Percentiles rank a stretch among this genome's conserved stretches.
Conservation (phyloP, 2,329 filamentous ascomycete species). For the Thelonectria olida region DNA sequence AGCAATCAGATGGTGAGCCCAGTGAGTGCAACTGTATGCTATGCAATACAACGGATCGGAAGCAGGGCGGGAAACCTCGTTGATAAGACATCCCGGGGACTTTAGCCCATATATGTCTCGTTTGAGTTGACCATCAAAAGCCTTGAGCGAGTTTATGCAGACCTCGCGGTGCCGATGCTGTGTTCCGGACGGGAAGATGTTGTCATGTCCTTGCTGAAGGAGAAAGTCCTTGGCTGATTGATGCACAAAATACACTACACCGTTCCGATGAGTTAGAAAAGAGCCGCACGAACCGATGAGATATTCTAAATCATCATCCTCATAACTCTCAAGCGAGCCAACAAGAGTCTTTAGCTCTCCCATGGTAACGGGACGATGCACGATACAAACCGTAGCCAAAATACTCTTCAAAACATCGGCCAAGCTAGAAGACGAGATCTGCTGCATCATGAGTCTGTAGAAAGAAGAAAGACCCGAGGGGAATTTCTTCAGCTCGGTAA, state of each 20-base stretch:
- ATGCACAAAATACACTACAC: neutral
- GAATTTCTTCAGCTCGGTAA: neutral
- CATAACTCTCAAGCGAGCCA: neutral
- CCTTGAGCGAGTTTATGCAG: neutral
- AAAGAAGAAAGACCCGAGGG: slow-evolving; percentile 40
- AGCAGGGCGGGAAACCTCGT: no score
- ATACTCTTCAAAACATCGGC: slow-evolving; percentile 44
- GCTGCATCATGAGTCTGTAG: slow-evolving; percentile 50
- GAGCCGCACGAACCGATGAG: slow-evolving; percentile 49
- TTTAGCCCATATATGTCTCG: no score
- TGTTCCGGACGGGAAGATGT: neutral
- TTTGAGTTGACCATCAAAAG: neutral
- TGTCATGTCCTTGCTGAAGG: neutral
- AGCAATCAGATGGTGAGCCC: no score
- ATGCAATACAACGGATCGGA: no score
- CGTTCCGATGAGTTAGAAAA: slow-evolving; percentile 47
- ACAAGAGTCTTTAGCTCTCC: slow-evolving; percentile 43
- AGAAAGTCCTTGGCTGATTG: neutral
- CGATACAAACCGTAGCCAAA: slow-evolving; percentile 42
- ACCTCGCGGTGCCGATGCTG: neutral
- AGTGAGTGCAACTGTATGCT: no score
- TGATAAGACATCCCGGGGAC: no score
- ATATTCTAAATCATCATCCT: slow-evolving; percentile 32
- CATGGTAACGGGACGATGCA: slow-evolving; percentile 48
- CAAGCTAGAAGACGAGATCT: slow-evolving; percentile 42